Base-by-base conservation (phyloP, 768 basidiomycete genomes). In the Lentinula raphanica region DNA sequence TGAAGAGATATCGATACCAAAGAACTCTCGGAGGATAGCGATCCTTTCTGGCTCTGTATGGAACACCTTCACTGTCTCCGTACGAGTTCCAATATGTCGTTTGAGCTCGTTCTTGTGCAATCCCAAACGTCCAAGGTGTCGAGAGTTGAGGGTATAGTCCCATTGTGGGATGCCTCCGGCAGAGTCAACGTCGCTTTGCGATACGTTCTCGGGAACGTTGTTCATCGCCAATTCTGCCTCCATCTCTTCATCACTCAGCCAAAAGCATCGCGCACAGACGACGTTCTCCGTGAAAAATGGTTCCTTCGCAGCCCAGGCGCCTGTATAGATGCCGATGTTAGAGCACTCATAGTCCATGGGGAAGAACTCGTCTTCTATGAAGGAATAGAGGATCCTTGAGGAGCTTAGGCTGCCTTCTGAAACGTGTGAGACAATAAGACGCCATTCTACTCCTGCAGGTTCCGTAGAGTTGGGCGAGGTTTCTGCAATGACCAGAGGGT, bases 11-110 rank as follows among this genome's bases (percentile, higher is more conserved):
- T 64, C 55, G 21, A 72, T 54, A 23, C 65, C 64, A 59, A 71
- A 72, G 11, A 67, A 49, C 35, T 68, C 69, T 27, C 66, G 58
- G 49, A 71, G 51, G 3, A 63, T 64, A 56, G 56, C 62, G 23
- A 71, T 67, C 58, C 72, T 68, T 46, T 74, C 69, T 45, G 49
- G 1, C 56, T 74, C 73, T 3, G 60, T 67, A 21, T n/a, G 57
- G n/a, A 74, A 49, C 13, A 50, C 67, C 48, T 46, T 58, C 6
- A 70, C 23, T 3, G 65, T 60, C 25, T 69, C 66, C 13, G 63
- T 60, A 15, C 62, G 45, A 15, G 60, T 49, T 21, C 70, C 71
- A 23, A 63, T 46, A 29, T 60, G 49, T 46, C 60, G 61, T 63
- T 64, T 68, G n/a, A 73, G 65, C 46, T 70, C 61, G 11, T 62